Evolutionary conservation across 768 basidiomycete species (phyloP).

Genomic region (Mycena leptocephala): DNA sequence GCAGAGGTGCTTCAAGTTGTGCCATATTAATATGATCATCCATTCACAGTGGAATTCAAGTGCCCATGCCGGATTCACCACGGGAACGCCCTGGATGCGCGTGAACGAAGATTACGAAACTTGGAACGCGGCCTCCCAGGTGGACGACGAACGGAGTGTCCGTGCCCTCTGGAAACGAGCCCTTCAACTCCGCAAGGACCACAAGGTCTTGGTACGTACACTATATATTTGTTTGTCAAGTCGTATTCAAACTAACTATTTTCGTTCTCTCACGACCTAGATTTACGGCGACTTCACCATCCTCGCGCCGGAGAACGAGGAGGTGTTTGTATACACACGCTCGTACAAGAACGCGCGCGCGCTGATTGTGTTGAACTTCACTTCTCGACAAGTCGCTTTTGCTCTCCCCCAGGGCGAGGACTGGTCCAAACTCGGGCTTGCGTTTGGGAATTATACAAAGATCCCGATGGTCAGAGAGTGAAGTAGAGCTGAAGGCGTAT

Average conservation of each 20-base stretch:
- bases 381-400: constrained; percentile 42
- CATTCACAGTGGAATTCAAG: constrained; percentile 68
- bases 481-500: constrained; percentile 44
- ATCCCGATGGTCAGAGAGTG: neutral
- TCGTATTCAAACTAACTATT: no score
- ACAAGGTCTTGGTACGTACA: constrained; percentile 67
- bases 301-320: constrained; percentile 60
- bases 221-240: neutral
- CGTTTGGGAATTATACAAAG: constrained; percentile 51
- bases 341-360: constrained; percentile 52
- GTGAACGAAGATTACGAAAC: constrained; percentile 76
- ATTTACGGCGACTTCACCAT: constrained; percentile 75
- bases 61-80: constrained; percentile 75
- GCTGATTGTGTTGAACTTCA: constrained; percentile 68
- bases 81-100: constrained; percentile 81
- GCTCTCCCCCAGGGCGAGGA: neutral
- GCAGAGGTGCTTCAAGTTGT: neutral
- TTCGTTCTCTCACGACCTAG: no score
- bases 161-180: constrained; percentile 76
- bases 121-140: constrained; percentile 72
- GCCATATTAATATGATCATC: neutral
- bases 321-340: constrained; percentile 72
- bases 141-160: constrained; percentile 67
- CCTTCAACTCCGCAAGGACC: constrained; percentile 66
- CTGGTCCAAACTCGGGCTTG: constrained; percentile 30